Base-by-base conservation (phyloP, 1,139 yeast species). In the Hansenula lynferdii region DNA sequence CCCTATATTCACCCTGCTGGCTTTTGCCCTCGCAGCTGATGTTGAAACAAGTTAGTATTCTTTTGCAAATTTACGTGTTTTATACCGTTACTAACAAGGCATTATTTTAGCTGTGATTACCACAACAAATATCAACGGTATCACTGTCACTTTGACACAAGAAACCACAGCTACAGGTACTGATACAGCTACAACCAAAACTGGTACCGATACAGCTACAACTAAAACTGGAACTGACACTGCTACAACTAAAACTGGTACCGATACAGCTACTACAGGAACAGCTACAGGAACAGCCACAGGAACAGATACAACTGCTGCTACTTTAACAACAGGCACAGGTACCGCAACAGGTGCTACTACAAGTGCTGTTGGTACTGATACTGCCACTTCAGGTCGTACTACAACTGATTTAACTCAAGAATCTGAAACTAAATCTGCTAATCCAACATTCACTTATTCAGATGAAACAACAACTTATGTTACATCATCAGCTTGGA, bases 101-200 rank as follows among this genome's bases (percentile, higher is more conserved):
- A n/a, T n/a, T n/a, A n/a, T n/a, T n/a, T n/a, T n/a, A n/a, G 44
- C 61, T 3, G 43, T 61, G 11, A 46, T 57, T 16, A 45, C 56
- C 5, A 56, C 61, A 5, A 56, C 66, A 5, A 50, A 56, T 33
- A 48, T 46, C 8, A 24, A 39, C 15, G 49, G 53, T 39, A 37
- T 49, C 26, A 42, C 48, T 2, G 53, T 61, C 9, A 51, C 63
- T 2, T 44, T 57, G 11, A 43, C 59, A 9, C 49, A 54, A 34
- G 18, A 35, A 11, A 33, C 39, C 17, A 30, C 44, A 9, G 20
- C 40, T 20, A 16, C 43, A 5, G 21, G 44, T 4, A 38, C 43
- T 10, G 38, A 43, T 10, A 35, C 45, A 11, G 6, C 42, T 4
- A 20, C 42, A 21, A 31, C 21, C n/a, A 23, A 50, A 24, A 56